A percentile compares a stretch with the other conserved stretches of the same genome.
Conservation (phyloP, 129 eudicot species). For the Cynara cardunculus region DNA sequence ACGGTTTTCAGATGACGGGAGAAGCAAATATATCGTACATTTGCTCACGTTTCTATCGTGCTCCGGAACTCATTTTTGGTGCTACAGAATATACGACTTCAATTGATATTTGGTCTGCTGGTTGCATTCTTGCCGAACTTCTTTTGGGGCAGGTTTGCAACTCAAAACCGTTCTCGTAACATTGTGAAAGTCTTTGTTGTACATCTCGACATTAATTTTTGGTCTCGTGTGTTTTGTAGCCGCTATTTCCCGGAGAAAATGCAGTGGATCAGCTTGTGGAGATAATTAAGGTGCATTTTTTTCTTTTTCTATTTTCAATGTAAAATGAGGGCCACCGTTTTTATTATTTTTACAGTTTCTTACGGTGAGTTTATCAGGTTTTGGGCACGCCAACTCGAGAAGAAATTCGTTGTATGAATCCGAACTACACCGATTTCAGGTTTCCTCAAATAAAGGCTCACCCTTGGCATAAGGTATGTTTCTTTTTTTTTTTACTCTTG, state of each 20-base stretch:
- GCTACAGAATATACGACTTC: slow-evolving; percentile 87
- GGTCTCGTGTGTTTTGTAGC: slow-evolving; percentile 34
- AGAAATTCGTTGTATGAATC: slow-evolving; percentile 96
- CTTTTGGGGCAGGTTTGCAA: slow-evolving; percentile 82
- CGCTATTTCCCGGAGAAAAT: slow-evolving; percentile 94
- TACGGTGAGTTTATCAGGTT: slow-evolving; percentile 46
- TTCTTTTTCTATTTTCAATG: background rate
- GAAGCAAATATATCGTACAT: slow-evolving; percentile 93
- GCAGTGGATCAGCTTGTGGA: slow-evolving; percentile 98
- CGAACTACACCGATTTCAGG: slow-evolving; percentile 83
- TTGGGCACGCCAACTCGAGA: slow-evolving; percentile 99
- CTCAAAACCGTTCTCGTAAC: background rate
- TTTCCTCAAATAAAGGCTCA: slow-evolving; percentile 96
- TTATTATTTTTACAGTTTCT: slow-evolving; percentile 9
- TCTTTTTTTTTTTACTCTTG: background rate
- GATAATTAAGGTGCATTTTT: slow-evolving; percentile 71
- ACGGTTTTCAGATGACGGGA: slow-evolving; percentile 61
- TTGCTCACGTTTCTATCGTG: slow-evolving; percentile 89
- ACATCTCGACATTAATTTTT: background rate
- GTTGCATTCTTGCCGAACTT: slow-evolving; percentile 95
- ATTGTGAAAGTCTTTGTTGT: background rate
- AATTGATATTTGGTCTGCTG: slow-evolving; percentile 98
- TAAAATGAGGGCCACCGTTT: background rate
- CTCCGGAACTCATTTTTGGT: slow-evolving; percentile 96
- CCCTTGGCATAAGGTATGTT: slow-evolving; percentile 94